phyloP scores from a whole-genome alignment of 768 basidiomycete species.

The Mycena alexandri region DNA sequence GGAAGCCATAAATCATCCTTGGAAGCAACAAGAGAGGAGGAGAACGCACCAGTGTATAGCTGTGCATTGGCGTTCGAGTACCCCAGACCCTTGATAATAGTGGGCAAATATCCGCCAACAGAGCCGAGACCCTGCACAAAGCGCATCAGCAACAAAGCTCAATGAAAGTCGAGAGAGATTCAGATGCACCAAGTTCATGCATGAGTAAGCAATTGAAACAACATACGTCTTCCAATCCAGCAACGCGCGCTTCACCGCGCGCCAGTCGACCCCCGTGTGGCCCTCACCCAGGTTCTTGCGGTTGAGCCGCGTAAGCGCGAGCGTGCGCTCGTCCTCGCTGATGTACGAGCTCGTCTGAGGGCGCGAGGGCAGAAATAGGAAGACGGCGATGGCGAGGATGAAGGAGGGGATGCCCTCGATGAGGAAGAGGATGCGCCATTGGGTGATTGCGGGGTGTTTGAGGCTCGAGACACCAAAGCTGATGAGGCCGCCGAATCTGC shows the following conservation, averaged over 20 bases:
- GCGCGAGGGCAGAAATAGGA: conserved; percentile 33
- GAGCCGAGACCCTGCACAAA: conserved; percentile 15
- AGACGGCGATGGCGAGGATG: conserved; percentile 27
- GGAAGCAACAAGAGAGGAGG: no score
- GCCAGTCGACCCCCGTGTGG: conserved; percentile 29
- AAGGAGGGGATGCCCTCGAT: conserved; percentile 32
- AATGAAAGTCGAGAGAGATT: not conserved
- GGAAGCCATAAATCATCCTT: not conserved
- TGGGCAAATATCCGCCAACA: conserved; percentile 26
- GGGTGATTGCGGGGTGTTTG: conserved; percentile 12
- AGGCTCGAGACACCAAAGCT: conserved; percentile 21
- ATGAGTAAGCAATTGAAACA: conserved; percentile 19
- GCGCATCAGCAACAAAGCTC: not conserved
- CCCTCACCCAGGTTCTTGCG: conserved; percentile 30
- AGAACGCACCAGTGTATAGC: conserved; percentile 24
- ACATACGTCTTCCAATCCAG: conserved; percentile 31
- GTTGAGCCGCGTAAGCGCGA: conserved; percentile 24
- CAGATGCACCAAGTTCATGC: conserved; percentile 20
- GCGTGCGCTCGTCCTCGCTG: conserved; percentile 23
- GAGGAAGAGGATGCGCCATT: conserved; percentile 35
- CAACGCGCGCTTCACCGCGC: conserved; percentile 17
- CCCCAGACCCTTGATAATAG: conserved; percentile 31
- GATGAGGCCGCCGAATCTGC: conserved; percentile 32
- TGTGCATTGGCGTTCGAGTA: conserved; percentile 30
- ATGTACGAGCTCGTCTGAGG: conserved; percentile 22